These are phyloP conservation scores for Didymella keratinophila DNA, from an alignment of 2,329 filamentous ascomycete species.

Conservation along the genomic window DNA sequence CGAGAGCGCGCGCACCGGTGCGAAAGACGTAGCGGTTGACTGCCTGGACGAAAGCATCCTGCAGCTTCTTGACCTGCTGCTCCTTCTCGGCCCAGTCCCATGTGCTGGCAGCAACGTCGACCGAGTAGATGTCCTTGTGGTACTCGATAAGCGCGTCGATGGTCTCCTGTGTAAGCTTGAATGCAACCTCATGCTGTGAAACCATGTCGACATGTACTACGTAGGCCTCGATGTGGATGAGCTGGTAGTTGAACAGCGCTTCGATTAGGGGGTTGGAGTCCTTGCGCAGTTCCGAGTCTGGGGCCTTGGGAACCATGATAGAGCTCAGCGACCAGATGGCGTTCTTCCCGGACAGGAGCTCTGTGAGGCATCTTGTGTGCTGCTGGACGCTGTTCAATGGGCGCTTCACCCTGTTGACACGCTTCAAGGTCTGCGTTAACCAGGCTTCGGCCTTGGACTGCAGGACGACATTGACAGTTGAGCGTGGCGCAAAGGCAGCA, in stretches of 20 bases:
- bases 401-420: constrained; percentile 95
- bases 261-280: constrained; percentile 85
- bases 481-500: constrained; percentile 92
- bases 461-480: constrained; percentile 93
- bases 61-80: constrained; percentile 93
- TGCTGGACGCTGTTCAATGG: constrained; percentile 96
- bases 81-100: constrained; percentile 98
- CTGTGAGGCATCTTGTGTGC: constrained; percentile 93
- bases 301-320: constrained; percentile 88
- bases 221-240: constrained; percentile 94
- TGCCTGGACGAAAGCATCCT: constrained; percentile 94
- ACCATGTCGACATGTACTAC: constrained; percentile 99
- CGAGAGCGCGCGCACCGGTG: constrained; percentile 84
- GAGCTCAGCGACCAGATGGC: constrained; percentile 96
- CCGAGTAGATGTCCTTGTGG: constrained; percentile 93
- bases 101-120: constrained; percentile 86
- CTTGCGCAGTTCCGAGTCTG: constrained; percentile 82
- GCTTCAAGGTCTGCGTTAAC: constrained; percentile 95
- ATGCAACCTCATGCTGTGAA: constrained; percentile 94
- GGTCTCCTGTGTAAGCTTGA: constrained; percentile 93
- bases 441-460: constrained; percentile 92
- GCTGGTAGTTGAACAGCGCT: constrained; percentile 89
- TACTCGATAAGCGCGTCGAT: constrained; percentile 94
- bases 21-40: constrained; percentile 98
- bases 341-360: constrained; percentile 86